Conservation (phyloP, 768 basidiomycete genomes). For the Cystofilobasidium bisporidii region DNA sequence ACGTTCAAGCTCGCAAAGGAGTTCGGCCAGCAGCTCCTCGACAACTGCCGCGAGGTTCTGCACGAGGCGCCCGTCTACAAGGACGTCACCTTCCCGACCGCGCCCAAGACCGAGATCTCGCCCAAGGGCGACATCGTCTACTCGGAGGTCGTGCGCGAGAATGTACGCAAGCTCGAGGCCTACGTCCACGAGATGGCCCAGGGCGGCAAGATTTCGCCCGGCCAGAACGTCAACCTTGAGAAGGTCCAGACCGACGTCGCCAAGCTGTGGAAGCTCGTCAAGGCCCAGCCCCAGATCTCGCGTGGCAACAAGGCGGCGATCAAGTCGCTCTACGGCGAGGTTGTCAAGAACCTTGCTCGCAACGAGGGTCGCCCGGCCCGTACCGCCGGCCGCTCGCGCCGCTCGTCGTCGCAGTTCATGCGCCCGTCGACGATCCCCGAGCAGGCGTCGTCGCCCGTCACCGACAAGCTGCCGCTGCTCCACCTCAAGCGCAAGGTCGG, state of each 20-base stretch:
- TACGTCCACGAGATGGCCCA: conserved; percentile 93
- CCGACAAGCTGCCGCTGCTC: conserved; percentile 81
- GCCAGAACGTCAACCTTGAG: conserved; percentile 71
- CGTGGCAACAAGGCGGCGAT: conserved; percentile 50
- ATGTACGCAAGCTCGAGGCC: conserved; percentile 92
- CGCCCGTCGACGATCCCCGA: conserved; percentile 79
- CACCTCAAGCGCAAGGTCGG: conserved; percentile 97
- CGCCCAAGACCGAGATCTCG: conserved; percentile 87
- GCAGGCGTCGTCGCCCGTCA: not conserved
- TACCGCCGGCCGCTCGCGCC: conserved; percentile 56
- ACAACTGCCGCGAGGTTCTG: conserved; percentile 80
- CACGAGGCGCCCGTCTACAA: conserved; percentile 82
- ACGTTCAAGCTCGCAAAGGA: conserved; percentile 90
- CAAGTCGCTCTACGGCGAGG: conserved; percentile 78
- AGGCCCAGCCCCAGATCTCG: conserved; percentile 91
- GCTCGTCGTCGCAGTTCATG: conserved; percentile 93
- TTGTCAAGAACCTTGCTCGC: conserved; percentile 66
- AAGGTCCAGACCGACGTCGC: conserved; percentile 96
- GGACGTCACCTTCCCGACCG: conserved; percentile 98
- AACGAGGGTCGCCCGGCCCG: conserved; percentile 54
- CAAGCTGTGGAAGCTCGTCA: conserved; percentile 95
- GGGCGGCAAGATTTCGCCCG: conserved; percentile 68
- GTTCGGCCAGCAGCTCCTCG: conserved; percentile 88
- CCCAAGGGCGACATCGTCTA: conserved; percentile 90
- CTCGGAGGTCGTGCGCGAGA: conserved; percentile 87